phyloP scores from a whole-genome alignment of 176 grass and related monocot genomes.

The Areca catechu region DNA sequence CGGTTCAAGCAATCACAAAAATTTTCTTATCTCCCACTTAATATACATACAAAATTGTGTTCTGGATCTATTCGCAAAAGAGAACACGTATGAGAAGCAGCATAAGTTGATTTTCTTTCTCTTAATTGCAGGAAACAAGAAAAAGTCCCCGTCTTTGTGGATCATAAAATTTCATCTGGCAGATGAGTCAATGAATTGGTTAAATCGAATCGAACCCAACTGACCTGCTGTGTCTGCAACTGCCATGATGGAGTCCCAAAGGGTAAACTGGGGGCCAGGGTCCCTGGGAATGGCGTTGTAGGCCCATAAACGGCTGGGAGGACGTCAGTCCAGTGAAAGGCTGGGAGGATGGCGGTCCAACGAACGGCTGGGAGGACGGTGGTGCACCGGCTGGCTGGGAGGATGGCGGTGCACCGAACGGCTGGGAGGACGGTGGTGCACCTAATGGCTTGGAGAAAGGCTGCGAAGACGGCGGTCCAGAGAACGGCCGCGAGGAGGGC shows the following conservation, averaged over 20 bases:
- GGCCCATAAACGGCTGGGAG: not conserved
- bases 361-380: too few species aligned
- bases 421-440: not conserved
- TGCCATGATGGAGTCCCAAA: slow-evolving; percentile 31
- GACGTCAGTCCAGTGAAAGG: not conserved
- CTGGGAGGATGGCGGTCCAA: too few species aligned
- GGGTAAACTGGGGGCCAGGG: slow-evolving; percentile 23
- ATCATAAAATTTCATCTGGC: too few species aligned
- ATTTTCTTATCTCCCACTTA: not conserved
- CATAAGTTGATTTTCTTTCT: slow-evolving; percentile 5
- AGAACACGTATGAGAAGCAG: too few species aligned
- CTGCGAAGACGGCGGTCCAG: not conserved
- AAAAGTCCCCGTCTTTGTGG: too few species aligned
- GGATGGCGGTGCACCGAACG: not conserved
- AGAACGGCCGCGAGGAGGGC: not conserved
- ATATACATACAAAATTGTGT: too few species aligned
- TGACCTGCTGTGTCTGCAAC: slow-evolving; percentile 19
- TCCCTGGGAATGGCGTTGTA: slow-evolving; percentile 12
- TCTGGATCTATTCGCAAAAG: too few species aligned
- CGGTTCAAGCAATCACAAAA: not conserved
- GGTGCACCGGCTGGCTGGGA: not conserved
- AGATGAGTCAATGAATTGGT: not conserved
- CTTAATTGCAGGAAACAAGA: too few species aligned
- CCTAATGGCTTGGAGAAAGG: too few species aligned
- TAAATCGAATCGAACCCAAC: slow-evolving; percentile 8